Evolutionary conservation across 2,329 filamentous ascomycete genomes (phyloP).

Genomic region (Mycosphaerella sp.): DNA sequence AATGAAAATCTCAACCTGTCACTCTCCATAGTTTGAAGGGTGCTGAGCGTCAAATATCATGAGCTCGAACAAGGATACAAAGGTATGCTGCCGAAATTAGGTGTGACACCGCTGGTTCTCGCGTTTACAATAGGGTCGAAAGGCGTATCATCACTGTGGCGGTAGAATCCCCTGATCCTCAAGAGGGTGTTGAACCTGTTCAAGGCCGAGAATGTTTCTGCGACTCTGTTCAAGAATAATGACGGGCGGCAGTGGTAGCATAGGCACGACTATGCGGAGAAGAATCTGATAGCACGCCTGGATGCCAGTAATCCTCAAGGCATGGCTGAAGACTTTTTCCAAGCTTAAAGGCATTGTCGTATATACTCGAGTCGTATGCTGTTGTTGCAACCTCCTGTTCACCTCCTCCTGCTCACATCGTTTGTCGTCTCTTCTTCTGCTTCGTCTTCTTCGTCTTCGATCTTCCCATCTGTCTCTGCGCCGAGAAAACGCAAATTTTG

Average conservation of each 20-base stretch:
- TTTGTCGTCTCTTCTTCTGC: conserved; percentile 43
- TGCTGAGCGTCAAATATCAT: conserved; percentile 42
- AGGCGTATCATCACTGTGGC: conserved; percentile 10
- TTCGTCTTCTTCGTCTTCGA: too few relatives aligned
- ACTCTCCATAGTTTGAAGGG: conserved; percentile 36
- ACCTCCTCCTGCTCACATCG: conserved; percentile 8
- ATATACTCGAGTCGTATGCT: conserved; percentile 7
- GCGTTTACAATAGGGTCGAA: conserved; percentile 18
- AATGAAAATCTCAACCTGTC: conserved; percentile 39
- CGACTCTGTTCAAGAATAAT: too few relatives aligned
- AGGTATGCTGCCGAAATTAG: conserved; percentile 16
- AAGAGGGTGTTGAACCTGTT: too few relatives aligned
- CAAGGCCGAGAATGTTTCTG: too few relatives aligned
- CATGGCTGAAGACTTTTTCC: conserved; percentile 24
- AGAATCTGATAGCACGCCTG: too few relatives aligned
- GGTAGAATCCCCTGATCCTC: too few relatives aligned
- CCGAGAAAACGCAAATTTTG: conserved; percentile 43
- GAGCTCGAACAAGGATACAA: conserved; percentile 42
- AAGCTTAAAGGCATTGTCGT: conserved; percentile 19
- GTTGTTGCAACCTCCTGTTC: background rate
- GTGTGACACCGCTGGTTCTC: background rate
- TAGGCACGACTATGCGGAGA: too few relatives aligned
- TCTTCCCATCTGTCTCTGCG: conserved; percentile 46
- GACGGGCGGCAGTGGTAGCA: too few relatives aligned
- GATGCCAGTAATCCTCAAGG: conserved; percentile 17